Evolutionary conservation across 371 early-diverging fungal species (phyloP), one percentile per base, ranked within the genome.

Genomic region (Mucor irregularis): DNA sequence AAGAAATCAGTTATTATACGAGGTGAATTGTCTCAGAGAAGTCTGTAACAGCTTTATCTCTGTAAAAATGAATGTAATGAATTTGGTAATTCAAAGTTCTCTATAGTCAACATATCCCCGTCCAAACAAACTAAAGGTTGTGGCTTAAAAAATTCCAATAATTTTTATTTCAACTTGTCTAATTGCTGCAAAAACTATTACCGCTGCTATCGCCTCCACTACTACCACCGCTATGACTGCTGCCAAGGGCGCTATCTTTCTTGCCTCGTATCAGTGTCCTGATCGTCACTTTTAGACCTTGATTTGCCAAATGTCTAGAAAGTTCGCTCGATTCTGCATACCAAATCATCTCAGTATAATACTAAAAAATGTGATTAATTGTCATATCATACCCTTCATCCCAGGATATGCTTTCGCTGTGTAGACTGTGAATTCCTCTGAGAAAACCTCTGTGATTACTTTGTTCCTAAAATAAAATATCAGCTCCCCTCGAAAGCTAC

Each of bases 281-380:
- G 22, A 90, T 80, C 10, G 87, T 83, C 47, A 87, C 75, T 53
- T 83, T 79, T 14, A 87, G 71, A 11, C 88, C 87, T 68, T 88
- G 87, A 34, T 69, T 72, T 6, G 84, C 84, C 49, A 90, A 84
- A 57, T 81, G 78, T 58, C 77, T 80, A 6, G 88, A 84, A 0
- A 90, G 60, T 19, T 68, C 69, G 5, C 86, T 88, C 1, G 88
- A 86, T 62, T 76, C 82, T 88, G n/a, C n/a, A n/a, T n/a, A n/a
- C n/a, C n/a, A n/a, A n/a, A n/a, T n/a, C n/a, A n/a, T n/a, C n/a
- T n/a, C n/a, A n/a, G n/a, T n/a, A n/a, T n/a, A n/a, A n/a, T n/a
- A n/a, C n/a, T n/a, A n/a, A n/a, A n/a, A n/a, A n/a, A 68, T 38
- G 13, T 28, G 6, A 31, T 16, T 11, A 37, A 38, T 8, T 51